A percentile compares a stretch with the other conserved stretches of the same genome.
Conservation (phyloP, 75 land plant species). For the Larix kaempferi region DNA sequence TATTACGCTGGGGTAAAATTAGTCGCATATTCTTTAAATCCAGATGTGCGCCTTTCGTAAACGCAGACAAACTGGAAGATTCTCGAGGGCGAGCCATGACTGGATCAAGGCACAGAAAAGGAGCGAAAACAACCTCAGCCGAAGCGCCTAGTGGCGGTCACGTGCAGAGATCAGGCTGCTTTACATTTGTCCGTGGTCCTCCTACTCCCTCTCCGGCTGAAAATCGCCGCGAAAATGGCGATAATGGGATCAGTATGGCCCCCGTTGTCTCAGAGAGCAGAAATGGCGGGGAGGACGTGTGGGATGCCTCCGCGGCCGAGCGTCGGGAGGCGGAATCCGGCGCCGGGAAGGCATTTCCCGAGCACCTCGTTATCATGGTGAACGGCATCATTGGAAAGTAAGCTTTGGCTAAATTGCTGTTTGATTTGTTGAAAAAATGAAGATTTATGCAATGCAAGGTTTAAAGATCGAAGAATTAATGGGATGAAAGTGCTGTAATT, state of each 20-base stretch:
- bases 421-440: no score
- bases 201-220: no score
- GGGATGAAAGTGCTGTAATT: no score
- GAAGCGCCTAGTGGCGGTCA: background rate
- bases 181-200: background rate
- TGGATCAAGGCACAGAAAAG: background rate
- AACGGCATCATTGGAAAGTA: slow-evolving; percentile 92
- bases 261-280: background rate
- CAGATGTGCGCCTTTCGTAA: no score
- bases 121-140: background rate
- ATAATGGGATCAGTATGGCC: background rate
- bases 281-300: background rate
- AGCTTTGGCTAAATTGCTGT: background rate
- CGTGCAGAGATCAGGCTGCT: background rate
- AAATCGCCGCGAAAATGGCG: background rate
- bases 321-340: slow-evolving; percentile 6
- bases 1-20: no score
- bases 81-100: background rate
- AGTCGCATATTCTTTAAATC: no score
- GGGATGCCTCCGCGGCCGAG: background rate
- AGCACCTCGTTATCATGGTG: slow-evolving; percentile 87
- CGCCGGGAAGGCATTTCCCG: slow-evolving; percentile 2
- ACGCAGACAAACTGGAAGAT: no score
- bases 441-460: no score
- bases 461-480: no score